Percentiles rank a stretch among this genome's conserved stretches.
These are phyloP conservation scores for Pyrenochaeta sp. DNA, from an alignment of 2,329 filamentous ascomycete genomes.

Conservation along the genomic window DNA sequence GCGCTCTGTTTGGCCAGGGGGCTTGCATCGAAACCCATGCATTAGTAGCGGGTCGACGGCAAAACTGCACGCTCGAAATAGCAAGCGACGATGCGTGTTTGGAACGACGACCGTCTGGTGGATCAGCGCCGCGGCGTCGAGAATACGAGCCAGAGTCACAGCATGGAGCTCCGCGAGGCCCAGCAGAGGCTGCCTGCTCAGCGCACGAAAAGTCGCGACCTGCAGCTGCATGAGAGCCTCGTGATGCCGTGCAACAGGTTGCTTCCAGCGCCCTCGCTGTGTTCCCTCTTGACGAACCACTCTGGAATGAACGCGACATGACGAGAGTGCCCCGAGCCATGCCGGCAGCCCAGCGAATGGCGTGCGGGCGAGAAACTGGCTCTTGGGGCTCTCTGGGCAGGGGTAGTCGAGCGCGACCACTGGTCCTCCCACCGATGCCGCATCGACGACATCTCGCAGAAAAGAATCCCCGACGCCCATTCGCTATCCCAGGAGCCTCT, in stretches of 20 bases:
- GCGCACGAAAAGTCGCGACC: constrained; percentile 9
- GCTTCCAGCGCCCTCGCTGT: not conserved
- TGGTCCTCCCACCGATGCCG: not conserved
- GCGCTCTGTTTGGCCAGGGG: constrained; percentile 3
- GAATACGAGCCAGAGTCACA: constrained; percentile 28
- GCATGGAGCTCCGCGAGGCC: constrained; percentile 1
- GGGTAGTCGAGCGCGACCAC: not conserved
- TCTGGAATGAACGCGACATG: not conserved
- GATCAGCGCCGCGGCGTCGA: constrained; percentile 30
- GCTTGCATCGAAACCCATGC: constrained; percentile 17
- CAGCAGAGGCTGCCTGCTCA: constrained; percentile 21
- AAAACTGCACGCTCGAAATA: constrained; percentile 37
- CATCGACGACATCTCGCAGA: constrained; percentile 11
- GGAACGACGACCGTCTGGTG: constrained; percentile 30
- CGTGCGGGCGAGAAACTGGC: not conserved
- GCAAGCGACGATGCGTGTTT: constrained; percentile 34
- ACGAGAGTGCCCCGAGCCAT: constrained; percentile 1
- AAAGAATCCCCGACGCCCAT: constrained; percentile 19
- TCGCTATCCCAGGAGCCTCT: constrained; percentile 19
- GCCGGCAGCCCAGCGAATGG: constrained; percentile 8
- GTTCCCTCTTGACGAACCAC: not conserved
- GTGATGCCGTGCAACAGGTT: constrained; percentile 17
- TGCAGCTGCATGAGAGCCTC: constrained; percentile 8
- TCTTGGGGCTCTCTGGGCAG: not conserved
- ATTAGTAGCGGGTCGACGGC: constrained; percentile 33